Evolutionary conservation across 371 early-diverging fungal species (phyloP), one percentile per base, ranked within the genome.

Genomic region (Blakeslea trispora): DNA sequence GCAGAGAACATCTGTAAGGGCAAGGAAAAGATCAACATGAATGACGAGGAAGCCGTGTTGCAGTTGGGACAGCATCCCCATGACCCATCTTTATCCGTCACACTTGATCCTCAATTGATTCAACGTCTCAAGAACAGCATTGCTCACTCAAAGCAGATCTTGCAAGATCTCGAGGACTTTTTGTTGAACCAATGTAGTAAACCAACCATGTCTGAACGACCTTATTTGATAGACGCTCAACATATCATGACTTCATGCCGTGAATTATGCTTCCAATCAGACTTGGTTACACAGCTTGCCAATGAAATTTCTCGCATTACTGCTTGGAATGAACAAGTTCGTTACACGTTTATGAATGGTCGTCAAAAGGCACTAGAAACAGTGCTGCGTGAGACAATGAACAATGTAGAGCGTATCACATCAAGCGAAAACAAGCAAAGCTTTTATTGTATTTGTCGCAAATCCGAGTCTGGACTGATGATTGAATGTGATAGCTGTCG

Each of bases 401-500:
- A n/a, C 14, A 59, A 60, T 15, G 45, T 65, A 19, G 45, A 53
- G 24, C 19, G 44, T 5, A 53, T 65, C 24, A 51, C 48, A 1
- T 8, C 43, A 10, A 53, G 49, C 11, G 44, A 53, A 18, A 45
- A 37, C 2, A 54, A 32, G n/a, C 18, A 46, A 1, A 69, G 64
- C 1, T 49, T 63, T 1, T 86, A 78, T 45, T 90, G 91, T 49
- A 55, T 90, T 14, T 90, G 84, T 57, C 71, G 87, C 55, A 69
- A 72, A 41, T 64, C 78, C 1, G 84, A 88, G 39, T 64, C 75
- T 23, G 88, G 86, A 7, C 68, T 82, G 56, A 92, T 91, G 91
- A 81, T 91, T 35, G 86, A 87, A 60, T 93, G 94, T 61, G 90
- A 87, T 57, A 58, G 73, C n/a, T 93, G 94, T 59, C 80, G 84